Evolutionary conservation across 768 basidiomycete genomes (phyloP).

Genomic region (Asterophora parasitica): DNA sequence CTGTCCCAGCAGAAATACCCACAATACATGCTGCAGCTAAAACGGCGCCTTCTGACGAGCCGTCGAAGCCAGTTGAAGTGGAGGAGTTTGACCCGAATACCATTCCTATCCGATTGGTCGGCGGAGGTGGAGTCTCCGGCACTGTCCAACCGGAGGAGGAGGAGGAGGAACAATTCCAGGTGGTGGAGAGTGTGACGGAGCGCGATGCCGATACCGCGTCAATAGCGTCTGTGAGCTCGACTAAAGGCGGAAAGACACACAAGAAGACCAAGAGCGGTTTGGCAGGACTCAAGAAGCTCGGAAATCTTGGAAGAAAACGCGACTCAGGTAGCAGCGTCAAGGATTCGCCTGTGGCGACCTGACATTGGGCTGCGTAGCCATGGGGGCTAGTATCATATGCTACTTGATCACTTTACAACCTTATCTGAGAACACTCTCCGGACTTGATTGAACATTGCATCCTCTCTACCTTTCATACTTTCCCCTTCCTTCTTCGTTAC

Average conservation of each 20-base stretch:
- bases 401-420: background rate
- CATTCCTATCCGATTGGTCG: conserved; percentile 53
- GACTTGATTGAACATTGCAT: conserved; percentile 2
- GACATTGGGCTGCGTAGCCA: background rate
- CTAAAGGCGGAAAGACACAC: conserved; percentile 33
- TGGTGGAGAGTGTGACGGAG: conserved; percentile 26
- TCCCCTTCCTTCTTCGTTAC: background rate
- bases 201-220: conserved; percentile 33
- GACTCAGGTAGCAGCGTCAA: conserved; percentile 46
- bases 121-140: conserved; percentile 46
- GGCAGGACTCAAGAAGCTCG: conserved; percentile 52
- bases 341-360: conserved; percentile 23
- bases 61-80: conserved; percentile 13
- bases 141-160: conserved; percentile 19
- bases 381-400: background rate
- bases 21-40: background rate
- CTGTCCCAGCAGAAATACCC: conserved; percentile 8
- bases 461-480: background rate
- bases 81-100: conserved; percentile 27
- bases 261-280: conserved; percentile 58
- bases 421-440: background rate
- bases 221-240: conserved; percentile 29
- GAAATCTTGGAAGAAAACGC: conserved; percentile 45
- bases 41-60: conserved; percentile 1
- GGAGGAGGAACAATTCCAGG: conserved; percentile 23